Conservation (phyloP, 2,329 filamentous ascomycete species). For the Amesomyces nigricolor region DNA sequence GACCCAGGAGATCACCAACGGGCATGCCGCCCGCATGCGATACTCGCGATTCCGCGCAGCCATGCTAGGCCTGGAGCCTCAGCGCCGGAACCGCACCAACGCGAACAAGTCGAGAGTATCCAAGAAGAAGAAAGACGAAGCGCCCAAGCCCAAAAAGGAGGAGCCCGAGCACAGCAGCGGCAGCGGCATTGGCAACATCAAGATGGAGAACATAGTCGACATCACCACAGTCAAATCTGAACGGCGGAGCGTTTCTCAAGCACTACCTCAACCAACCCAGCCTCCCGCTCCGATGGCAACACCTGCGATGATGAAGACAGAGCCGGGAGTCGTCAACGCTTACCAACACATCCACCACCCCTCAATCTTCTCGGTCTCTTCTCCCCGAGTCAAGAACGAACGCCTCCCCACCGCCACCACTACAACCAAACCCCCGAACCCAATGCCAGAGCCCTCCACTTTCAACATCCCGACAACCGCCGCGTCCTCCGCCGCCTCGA, state of each 20-base stretch:
- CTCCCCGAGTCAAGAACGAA: slow-evolving; percentile 16
- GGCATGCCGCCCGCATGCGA: slow-evolving; percentile 56
- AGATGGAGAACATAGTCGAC: slow-evolving; percentile 1
- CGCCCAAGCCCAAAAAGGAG: slow-evolving; percentile 28
- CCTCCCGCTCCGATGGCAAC: slow-evolving; percentile 10
- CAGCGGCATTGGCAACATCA: slow-evolving; percentile 12
- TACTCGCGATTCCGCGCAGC: slow-evolving; percentile 48
- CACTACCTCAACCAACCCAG: background rate
- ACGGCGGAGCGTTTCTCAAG: slow-evolving; percentile 1
- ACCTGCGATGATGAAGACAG: slow-evolving; percentile 8
- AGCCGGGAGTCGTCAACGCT: slow-evolving; percentile 4
- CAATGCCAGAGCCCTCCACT: slow-evolving; percentile 5
- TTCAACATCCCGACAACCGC: slow-evolving; percentile 7
- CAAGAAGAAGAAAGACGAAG: slow-evolving; percentile 41
- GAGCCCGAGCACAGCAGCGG: slow-evolving; percentile 8
- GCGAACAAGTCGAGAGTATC: slow-evolving; percentile 39
- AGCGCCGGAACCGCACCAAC: slow-evolving; percentile 40
- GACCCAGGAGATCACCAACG: slow-evolving; percentile 50
- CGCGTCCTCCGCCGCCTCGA: slow-evolving; percentile 24
- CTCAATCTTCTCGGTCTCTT: background rate
- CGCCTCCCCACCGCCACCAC: background rate
- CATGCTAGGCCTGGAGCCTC: slow-evolving; percentile 44
- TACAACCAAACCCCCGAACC: background rate
- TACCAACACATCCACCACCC: background rate
- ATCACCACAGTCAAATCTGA: slow-evolving; percentile 14